Evolutionary conservation across 768 basidiomycete species (phyloP).

Genomic region (Xerocomus spinulosus): DNA sequence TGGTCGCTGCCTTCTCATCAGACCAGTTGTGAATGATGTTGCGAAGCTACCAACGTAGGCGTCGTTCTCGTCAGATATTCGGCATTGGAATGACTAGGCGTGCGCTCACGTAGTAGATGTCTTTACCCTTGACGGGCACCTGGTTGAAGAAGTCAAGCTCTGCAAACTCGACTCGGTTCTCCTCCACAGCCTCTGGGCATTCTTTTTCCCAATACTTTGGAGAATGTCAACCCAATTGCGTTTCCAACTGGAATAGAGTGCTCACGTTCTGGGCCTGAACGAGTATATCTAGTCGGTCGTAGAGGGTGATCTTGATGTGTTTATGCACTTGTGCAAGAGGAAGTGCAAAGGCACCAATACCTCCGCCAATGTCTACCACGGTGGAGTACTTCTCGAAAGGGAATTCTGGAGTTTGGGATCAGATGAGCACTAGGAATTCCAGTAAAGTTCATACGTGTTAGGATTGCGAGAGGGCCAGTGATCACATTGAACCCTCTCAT

Average conservation of each 20-base stretch:
- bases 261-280: constrained; percentile 1
- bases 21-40: constrained; percentile 33
- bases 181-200: constrained; percentile 14
- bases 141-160: constrained; percentile 23
- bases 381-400: too few relatives aligned
- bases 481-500: constrained; percentile 23
- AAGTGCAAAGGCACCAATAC: constrained; percentile 30
- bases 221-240: neutral
- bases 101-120: constrained; percentile 22
- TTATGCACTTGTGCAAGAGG: constrained; percentile 27
- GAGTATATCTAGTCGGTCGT: constrained; percentile 27
- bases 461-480: constrained; percentile 24
- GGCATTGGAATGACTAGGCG: too few relatives aligned
- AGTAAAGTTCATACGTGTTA: constrained; percentile 11
- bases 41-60: constrained; percentile 9
- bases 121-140: constrained; percentile 15
- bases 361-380: too few relatives aligned
- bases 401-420: neutral
- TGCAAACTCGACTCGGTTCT: constrained; percentile 16
- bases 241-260: too few relatives aligned
- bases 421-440: neutral
- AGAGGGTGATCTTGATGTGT: constrained; percentile 28
- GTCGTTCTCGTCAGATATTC: too few relatives aligned
- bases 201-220: constrained; percentile 4
- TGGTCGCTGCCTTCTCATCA: constrained; percentile 14